Base-by-base conservation (phyloP, 495 filamentous ascomycete genomes). In the Trypethelium eluteriae region DNA sequence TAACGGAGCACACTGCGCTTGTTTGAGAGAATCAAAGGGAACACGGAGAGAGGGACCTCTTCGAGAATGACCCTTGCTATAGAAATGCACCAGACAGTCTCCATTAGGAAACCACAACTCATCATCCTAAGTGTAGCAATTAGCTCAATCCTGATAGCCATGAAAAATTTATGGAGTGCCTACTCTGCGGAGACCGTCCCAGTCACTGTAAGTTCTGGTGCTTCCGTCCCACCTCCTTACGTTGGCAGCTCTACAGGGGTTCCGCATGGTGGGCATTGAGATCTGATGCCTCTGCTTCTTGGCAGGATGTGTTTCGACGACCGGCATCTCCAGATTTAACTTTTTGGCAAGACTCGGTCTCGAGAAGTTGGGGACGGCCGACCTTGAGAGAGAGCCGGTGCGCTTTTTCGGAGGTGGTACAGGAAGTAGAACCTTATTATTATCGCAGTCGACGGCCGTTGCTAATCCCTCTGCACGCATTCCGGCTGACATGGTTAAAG, bases 51-150 rank as follows among this genome's bases (percentile, higher is more conserved):
- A 81, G 39, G 87, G 83, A 0, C 85, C 84, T 70, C 85, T 75
- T 65, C 77, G 79, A 7, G 86, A 88, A 53, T 83, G 81, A 3
- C 86, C 85, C 66, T 77, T 76, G 5, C 74, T 80, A 64, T 89
- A 85, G 4, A 89, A 78, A 73, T 88, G 78, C 1, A 90, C 79
- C 2, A 82, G 75, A 68, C 87, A 89, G 71, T 89, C 82, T 11
- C 84, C 87, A 65, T 83, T 74, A 0, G 79, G 76, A 73, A 78
- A 79, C 85, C 85, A 90, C 14, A 90, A 78, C 65, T 89, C 86
- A 14, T 82, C 76, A 72, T 90, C 87, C 81, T 83, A 46, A 16
- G 44, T 56, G 35, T n/a, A 10, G 38, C 39, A 66, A 63, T 62
- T 69, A 63, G 34, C 7, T 14, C 18, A 9, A 4, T 50, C 5